phyloP scores from a whole-genome alignment of 257 asterid species.

The Mitragyna speciosa region DNA sequence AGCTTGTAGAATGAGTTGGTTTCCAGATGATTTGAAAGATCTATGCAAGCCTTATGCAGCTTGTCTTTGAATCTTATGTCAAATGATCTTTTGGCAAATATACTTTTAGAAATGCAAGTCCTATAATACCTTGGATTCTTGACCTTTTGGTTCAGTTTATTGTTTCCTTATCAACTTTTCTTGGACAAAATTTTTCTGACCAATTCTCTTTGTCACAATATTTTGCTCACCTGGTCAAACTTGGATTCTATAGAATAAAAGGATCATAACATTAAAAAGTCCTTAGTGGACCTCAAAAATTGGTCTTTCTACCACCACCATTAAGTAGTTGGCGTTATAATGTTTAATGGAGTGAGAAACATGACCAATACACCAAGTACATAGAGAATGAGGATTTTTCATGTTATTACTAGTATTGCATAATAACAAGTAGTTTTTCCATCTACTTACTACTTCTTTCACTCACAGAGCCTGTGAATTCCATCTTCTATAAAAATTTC shows the following conservation, averaged over 20 bases:
- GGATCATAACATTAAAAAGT: not conserved
- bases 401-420: not conserved
- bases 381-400: not conserved
- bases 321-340: no score
- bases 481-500: not conserved
- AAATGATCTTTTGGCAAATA: not conserved
- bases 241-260: not conserved
- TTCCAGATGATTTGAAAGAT: not conserved
- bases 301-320: not conserved
- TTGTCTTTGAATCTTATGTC: not conserved
- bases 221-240: not conserved
- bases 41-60: not conserved
- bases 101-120: not conserved
- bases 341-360: not conserved
- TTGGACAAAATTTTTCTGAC: not conserved
- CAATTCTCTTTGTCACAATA: not conserved
- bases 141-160: not conserved
- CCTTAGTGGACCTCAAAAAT: not conserved
- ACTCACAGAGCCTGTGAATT: not conserved
- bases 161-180: not conserved
- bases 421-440: not conserved
- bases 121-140: not conserved
- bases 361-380: constrained; percentile 1
- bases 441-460: not conserved
- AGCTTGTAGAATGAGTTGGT: not conserved